phyloP scores from a whole-genome alignment of 2,329 filamentous ascomycete species.

The Myriangium duriaei region DNA sequence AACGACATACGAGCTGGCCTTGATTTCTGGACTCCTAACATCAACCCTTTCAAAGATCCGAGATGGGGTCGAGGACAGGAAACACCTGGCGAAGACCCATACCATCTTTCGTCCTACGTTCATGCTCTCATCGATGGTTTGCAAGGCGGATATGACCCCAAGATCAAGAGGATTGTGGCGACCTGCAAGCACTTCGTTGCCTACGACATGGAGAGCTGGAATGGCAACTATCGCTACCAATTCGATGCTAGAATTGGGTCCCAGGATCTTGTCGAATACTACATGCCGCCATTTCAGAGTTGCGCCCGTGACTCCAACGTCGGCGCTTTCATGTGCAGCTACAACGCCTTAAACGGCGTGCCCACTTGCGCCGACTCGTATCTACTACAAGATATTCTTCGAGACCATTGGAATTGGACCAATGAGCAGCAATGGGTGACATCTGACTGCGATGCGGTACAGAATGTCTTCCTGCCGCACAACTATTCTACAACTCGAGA shows the following conservation, averaged over 20 bases:
- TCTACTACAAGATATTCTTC: constrained; percentile 49
- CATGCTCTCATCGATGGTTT: constrained; percentile 22
- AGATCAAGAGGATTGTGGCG: constrained; percentile 29
- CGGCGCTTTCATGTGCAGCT: constrained; percentile 42
- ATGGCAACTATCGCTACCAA: constrained; percentile 27
- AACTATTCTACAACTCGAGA: constrained; percentile 31
- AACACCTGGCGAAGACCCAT: constrained; percentile 18
- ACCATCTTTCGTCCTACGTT: constrained; percentile 23
- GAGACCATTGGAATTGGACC: constrained; percentile 54
- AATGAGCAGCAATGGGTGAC: constrained; percentile 50
- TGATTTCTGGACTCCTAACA: constrained; percentile 55
- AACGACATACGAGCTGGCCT: constrained; percentile 45
- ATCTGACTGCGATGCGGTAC: constrained; percentile 52
- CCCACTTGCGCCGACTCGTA: constrained; percentile 52
- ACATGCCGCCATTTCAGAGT: constrained; percentile 50
- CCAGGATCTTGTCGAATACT: constrained; percentile 57
- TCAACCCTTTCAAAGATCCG: constrained; percentile 50
- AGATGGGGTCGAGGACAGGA: constrained; percentile 21
- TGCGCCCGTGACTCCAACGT: constrained; percentile 34
- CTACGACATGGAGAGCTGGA: constrained; percentile 22
- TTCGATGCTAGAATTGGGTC: constrained; percentile 45
- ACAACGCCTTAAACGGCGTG: constrained; percentile 53
- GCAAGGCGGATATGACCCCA: constrained; percentile 21
- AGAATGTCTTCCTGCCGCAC: constrained; percentile 44
- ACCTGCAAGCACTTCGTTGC: constrained; percentile 36